Evolutionary conservation across 2,329 filamentous ascomycete genomes (phyloP), one percentile per base, ranked within the genome.

Genomic region (Raffaelea arxii): DNA sequence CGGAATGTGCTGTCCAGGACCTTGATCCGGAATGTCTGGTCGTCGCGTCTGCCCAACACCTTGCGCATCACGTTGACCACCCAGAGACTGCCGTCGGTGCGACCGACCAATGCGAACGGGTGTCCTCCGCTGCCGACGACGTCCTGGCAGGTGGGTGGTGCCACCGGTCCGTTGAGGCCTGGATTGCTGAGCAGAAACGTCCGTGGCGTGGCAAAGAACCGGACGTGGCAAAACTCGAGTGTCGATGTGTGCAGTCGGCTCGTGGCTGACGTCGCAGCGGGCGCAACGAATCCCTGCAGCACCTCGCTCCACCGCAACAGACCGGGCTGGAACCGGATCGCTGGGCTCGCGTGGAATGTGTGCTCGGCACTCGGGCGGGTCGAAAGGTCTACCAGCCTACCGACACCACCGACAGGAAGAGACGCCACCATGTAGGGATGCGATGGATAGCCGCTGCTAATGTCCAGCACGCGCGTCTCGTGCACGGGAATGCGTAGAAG

Each of bases 1-100:
- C 67, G 63, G 53, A 74, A 75, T 55, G 79, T 74, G 54, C 78
- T 75, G 39, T 77, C 71, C 43, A 78, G 68, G 2, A 80, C 38
- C 53, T 64, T 67, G 11, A 71, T 47, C 51, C 70, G 71, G 51
- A 60, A 56, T 18, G 63, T 57, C 7, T 55, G 54, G 48, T 63
- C 65, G 39, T 65, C 57, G 37, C 65, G 63, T 47, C 68, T 64
- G 36, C 62, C 64, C 9, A 70, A 66, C 1, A 71, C 59, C 50
- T 67, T 66, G 45, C 66, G 65, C 41, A 72, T 55, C 23, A 67
- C 60, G 52, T 72, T 74, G 50, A 65, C 63, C 6, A 48, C 38
- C 46, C 46, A 50, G 5, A 56, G 44, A 0, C 69, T 71, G 14
- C 74, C 74, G 48, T 77, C 74, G 7, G 68, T 61, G 23, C 67